phyloP scores from a whole-genome alignment of 2,329 filamentous ascomycete species.

The Neoarthrinium moseri region DNA sequence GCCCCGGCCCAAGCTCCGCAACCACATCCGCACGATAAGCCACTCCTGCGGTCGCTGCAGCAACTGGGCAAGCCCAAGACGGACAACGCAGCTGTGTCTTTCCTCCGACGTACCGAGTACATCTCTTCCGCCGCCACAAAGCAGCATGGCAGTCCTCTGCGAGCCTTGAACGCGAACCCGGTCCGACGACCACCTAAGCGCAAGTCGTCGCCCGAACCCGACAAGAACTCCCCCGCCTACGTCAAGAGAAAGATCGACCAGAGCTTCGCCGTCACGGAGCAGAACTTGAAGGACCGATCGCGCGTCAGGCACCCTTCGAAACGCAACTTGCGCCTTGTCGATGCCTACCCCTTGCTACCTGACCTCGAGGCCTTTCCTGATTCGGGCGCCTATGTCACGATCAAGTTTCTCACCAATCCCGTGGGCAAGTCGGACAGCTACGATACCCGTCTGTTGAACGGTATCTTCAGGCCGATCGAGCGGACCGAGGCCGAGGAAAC shows the following conservation, averaged over 20 bases:
- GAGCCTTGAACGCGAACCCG: conserved; percentile 43
- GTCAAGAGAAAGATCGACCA: conserved; percentile 68
- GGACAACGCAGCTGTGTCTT: conserved; percentile 78
- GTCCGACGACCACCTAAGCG: conserved; percentile 43
- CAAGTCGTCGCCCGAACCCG: conserved; percentile 58
- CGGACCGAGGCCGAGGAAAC: conserved; percentile 53
- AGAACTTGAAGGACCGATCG: conserved; percentile 52
- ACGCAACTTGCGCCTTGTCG: conserved; percentile 55
- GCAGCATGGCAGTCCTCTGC: conserved; percentile 48
- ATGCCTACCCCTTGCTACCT: conserved; percentile 61
- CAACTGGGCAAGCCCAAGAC: conserved; percentile 82
- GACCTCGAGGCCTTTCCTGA: conserved; percentile 70
- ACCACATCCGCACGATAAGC: conserved; percentile 80
- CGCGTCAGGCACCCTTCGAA: conserved; percentile 59
- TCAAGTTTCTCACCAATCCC: conserved; percentile 68
- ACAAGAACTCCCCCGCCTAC: conserved; percentile 61
- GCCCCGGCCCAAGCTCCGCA: conserved; percentile 68
- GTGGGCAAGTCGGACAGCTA: conserved; percentile 51
- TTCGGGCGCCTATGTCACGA: conserved; percentile 65
- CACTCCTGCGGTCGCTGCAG: conserved; percentile 78
- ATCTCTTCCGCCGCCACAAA: conserved; percentile 66
- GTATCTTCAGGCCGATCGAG: conserved; percentile 61
- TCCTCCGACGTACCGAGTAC: conserved; percentile 94
- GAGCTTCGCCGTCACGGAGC: conserved; percentile 55
- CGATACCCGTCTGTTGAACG: conserved; percentile 60